Evolutionary conservation across 1,139 yeast species (phyloP).

Genomic region (Saccharomyces hybrid): DNA sequence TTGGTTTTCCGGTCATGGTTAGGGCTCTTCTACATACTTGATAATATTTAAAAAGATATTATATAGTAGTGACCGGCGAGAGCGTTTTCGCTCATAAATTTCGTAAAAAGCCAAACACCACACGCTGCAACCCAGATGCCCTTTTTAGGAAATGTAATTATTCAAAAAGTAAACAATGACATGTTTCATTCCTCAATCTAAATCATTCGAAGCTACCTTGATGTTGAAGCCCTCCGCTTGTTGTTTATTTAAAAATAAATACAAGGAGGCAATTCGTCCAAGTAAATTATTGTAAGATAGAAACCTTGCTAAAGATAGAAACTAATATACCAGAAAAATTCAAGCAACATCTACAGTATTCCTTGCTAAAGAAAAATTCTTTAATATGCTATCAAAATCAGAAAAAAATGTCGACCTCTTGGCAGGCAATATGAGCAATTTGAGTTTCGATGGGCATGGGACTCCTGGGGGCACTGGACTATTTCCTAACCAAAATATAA

Average conservation of each 20-base stretch:
- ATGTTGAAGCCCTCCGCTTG: background rate
- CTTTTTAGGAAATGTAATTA: background rate
- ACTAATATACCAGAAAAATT: background rate
- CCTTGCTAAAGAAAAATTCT: background rate
- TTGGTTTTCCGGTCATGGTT: conserved; percentile 10
- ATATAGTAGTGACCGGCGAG: background rate
- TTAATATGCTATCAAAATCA: conserved; percentile 20
- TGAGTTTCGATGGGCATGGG: conserved; percentile 21
- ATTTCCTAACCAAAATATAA: background rate
- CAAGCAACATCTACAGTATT: background rate
- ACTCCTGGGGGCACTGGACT: background rate
- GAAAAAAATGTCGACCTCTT: conserved; percentile 28
- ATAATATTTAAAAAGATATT: background rate
- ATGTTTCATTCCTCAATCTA: background rate
- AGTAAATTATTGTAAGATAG: background rate
- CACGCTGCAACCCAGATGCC: background rate
- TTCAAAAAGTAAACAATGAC: background rate
- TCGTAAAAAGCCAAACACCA: background rate
- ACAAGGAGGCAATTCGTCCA: background rate
- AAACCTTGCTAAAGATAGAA: background rate
- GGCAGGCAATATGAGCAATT: conserved; percentile 29
- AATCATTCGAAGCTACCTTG: background rate
- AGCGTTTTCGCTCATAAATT: background rate
- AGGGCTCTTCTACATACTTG: background rate
- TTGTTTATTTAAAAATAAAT: background rate